phyloP scores from a whole-genome alignment of 148 eudicot species.

The Rhododendron simsii region DNA sequence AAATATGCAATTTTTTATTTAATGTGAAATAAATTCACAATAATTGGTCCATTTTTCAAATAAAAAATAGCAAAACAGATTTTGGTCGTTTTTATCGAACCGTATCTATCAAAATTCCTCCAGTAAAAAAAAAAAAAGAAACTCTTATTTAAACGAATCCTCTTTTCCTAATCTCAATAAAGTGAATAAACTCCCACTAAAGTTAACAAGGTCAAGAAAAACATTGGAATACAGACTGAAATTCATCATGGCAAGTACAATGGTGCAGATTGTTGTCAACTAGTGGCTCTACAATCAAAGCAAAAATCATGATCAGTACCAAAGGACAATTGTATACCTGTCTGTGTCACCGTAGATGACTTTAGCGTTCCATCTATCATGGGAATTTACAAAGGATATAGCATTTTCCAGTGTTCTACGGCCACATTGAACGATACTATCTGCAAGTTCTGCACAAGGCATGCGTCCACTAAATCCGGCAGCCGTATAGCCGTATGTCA shows the following conservation, averaged over 20 bases:
- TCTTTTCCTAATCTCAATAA: too few species aligned
- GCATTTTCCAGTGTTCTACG: constrained; percentile 94
- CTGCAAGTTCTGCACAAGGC: constrained; percentile 99
- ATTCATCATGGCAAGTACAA: neutral
- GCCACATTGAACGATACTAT: constrained; percentile 98
- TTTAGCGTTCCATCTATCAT: constrained; percentile 80
- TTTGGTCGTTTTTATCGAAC: too few species aligned
- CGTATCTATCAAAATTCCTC: too few species aligned
- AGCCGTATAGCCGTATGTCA: constrained; percentile 96
- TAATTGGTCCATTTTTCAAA: too few species aligned
- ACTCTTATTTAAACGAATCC: too few species aligned
- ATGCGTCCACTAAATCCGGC: constrained; percentile 99
- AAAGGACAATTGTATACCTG: constrained; percentile 41
- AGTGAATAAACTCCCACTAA: too few species aligned
- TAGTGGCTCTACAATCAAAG: neutral
- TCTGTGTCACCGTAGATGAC: constrained; percentile 98
- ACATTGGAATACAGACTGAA: neutral
- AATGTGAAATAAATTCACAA: too few species aligned
- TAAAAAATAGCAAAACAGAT: too few species aligned
- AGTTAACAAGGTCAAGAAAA: neutral
- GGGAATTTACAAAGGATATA: constrained; percentile 64
- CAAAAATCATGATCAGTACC: neutral
- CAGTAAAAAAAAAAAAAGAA: too few species aligned
- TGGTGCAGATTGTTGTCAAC: neutral
- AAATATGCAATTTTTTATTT: too few species aligned